Evolutionary conservation across 2,329 filamentous ascomycete genomes (phyloP), one percentile per base, ranked within the genome.

Genomic region (Fusarium siculi): DNA sequence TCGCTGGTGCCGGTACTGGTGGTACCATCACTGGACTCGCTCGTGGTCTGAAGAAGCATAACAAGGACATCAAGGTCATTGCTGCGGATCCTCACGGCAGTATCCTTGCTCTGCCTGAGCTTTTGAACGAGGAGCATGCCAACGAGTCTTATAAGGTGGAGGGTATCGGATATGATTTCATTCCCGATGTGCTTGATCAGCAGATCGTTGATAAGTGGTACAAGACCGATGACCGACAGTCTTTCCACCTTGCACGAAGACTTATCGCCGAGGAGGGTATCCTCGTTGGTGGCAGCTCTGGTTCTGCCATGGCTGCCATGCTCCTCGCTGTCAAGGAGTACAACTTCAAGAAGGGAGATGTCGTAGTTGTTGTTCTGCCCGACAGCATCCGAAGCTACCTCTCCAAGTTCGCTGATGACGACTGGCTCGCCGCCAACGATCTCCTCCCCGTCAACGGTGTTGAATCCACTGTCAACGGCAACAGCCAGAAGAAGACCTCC

Each of bases 361-460:
- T 95, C 3, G 90, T 98, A 0, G 96, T 99, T 34, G 95, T 98
- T 34, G 86, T 99, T 59, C 87, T 98, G 23, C 97, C 96, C 2
- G 96, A 99, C 82, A 97, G 95, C 85, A 98, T 99, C 80, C 90
- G 96, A 79, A 98, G 94, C 84, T 99, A 99, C 82, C 90, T 99
- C 32, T 96, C 93, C 85, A 99, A 99, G 89, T 99, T 99, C 81
- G 95, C 95, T 74, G 96, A 99, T 81, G 97, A 99, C 80, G 96
- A 98, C 86, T 99, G 96, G 97, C 91, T 99, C 63, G 95, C 95
- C 18, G 96, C 96, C 72, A 99, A 99, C 84, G 93, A 96, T 81
- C 93, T 99, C 30, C 89, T 98, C 32, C 90, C 93, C n/a, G 80
- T 84, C 72, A 82, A 84, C 70, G 85, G 83, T 21, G 43, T 87